phyloP scores from a whole-genome alignment of 306 rosid genomes.

The Dryas drummondii region DNA sequence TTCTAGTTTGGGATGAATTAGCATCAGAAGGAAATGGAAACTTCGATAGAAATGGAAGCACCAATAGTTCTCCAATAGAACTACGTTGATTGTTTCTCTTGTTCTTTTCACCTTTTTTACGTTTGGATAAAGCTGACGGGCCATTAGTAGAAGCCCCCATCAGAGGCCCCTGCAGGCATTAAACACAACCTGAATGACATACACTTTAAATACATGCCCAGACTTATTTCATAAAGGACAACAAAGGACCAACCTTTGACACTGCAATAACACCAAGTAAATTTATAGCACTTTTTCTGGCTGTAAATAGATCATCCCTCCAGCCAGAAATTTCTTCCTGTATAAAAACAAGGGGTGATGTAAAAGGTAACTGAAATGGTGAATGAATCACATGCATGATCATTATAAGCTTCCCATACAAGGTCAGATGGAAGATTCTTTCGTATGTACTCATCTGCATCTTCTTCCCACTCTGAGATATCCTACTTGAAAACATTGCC shows the following conservation, averaged over 20 bases:
- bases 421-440: conserved; percentile 93
- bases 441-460: conserved; percentile 76
- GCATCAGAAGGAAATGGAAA: conserved; percentile 74
- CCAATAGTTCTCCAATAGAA: conserved; percentile 81
- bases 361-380: conserved; percentile 17
- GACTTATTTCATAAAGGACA: conserved; percentile 7
- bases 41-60: conserved; percentile 85
- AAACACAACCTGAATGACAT: conserved; percentile 25
- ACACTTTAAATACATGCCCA: conserved; percentile 22
- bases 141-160: conserved; percentile 36
- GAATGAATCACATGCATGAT: conserved; percentile 11
- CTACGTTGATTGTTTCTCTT: conserved; percentile 46
- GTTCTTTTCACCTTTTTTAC: conserved; percentile 77
- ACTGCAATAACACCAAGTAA: conserved; percentile 79
- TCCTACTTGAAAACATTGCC: conserved; percentile 53
- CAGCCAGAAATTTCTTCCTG: conserved; percentile 86
- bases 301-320: conserved; percentile 88
- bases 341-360: conserved; percentile 20
- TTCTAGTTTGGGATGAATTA: conserved; percentile 44
- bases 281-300: conserved; percentile 87
- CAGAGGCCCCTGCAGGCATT: conserved; percentile 68
- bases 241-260: conserved; percentile 61
- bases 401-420: conserved; percentile 46
- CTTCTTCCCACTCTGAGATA: conserved; percentile 87
- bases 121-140: conserved; percentile 58